These are phyloP conservation scores for Mycena floridula DNA, from an alignment of 768 basidiomycete genomes.

Conservation along the genomic window DNA sequence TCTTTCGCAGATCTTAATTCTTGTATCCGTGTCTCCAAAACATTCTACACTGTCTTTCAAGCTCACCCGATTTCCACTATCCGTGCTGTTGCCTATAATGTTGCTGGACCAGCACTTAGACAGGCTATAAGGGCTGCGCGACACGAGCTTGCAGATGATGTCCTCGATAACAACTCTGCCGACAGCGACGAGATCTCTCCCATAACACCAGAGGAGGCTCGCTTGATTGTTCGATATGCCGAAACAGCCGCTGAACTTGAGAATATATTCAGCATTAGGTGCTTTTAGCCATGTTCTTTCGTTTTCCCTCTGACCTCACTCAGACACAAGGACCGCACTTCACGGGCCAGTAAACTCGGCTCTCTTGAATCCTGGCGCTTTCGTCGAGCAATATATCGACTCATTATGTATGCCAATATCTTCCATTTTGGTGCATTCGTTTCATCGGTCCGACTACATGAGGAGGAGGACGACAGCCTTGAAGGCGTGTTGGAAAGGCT, in stretches of 20 bases:
- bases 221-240: slow-evolving; percentile 17
- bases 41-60: slow-evolving; percentile 22
- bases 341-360: slow-evolving; percentile 21
- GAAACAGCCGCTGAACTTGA: slow-evolving; percentile 23
- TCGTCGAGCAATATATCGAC: slow-evolving; percentile 5
- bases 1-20: slow-evolving; percentile 21
- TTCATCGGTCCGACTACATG: not conserved
- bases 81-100: slow-evolving; percentile 20
- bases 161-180: not conserved
- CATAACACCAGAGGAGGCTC: slow-evolving; percentile 15
- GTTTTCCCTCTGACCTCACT: not conserved
- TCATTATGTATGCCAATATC: slow-evolving; percentile 6
- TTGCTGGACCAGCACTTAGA: slow-evolving; percentile 23
- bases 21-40: slow-evolving; percentile 19
- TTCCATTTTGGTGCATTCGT: slow-evolving; percentile 1
- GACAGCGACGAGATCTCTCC: slow-evolving; percentile 7
- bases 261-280: slow-evolving; percentile 34
- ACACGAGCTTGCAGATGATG: slow-evolving; percentile 7
- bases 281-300: not conserved
- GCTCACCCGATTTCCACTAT: slow-evolving; percentile 22
- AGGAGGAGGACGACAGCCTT: not conserved
- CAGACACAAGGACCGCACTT: slow-evolving; percentile 33
- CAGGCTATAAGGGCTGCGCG: slow-evolving; percentile 21
- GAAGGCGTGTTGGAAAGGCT: not conserved
- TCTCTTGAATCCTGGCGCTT: slow-evolving; percentile 20